phyloP scores from a whole-genome alignment of 192 early-diverging fungal species.

The Allomyces javanicus region DNA sequence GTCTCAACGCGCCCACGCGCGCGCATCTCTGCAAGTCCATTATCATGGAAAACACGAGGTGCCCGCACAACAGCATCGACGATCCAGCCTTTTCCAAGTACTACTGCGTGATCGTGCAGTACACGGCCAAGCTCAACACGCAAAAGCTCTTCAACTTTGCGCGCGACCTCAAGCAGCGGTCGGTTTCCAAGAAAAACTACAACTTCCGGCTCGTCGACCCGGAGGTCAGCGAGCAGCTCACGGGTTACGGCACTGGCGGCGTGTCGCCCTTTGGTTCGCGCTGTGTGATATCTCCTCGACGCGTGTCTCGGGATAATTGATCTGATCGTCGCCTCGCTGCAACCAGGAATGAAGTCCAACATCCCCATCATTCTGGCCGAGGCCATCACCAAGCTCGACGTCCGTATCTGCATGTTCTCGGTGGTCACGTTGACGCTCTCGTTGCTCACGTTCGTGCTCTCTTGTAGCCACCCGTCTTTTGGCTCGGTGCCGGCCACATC shows the following conservation, averaged over 20 bases:
- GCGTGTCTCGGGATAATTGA: not conserved
- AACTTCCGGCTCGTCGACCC: slow-evolving; percentile 55
- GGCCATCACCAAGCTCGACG: slow-evolving; percentile 33
- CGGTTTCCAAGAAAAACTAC: slow-evolving; percentile 45
- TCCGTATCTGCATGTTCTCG: slow-evolving; percentile 4
- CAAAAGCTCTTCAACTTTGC: slow-evolving; percentile 43
- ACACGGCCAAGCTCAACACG: slow-evolving; percentile 34
- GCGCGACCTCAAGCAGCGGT: slow-evolving; percentile 23
- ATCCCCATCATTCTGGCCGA: slow-evolving; percentile 51
- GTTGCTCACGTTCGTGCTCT: not conserved
- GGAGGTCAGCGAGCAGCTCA: slow-evolving; percentile 38
- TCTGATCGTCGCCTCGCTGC: not conserved
- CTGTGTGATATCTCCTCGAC: not conserved
- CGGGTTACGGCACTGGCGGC: slow-evolving; percentile 49
- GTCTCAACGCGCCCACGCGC: slow-evolving; percentile 43
- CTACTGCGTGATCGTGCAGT: slow-evolving; percentile 12
- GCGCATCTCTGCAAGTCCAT: slow-evolving; percentile 77
- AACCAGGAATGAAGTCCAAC: slow-evolving; percentile 21
- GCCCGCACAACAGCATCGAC: slow-evolving; percentile 22
- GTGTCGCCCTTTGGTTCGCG: slow-evolving; percentile 40
- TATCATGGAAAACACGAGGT: slow-evolving; percentile 75
- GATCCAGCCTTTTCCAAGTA: slow-evolving; percentile 15
- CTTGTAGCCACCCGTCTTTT: slow-evolving; percentile 38
- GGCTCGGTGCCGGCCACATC: slow-evolving; percentile 59
- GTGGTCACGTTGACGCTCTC: not conserved